Base-by-base conservation (phyloP, 805 yeast genomes). In the Saccharomycopsis selenospora region DNA sequence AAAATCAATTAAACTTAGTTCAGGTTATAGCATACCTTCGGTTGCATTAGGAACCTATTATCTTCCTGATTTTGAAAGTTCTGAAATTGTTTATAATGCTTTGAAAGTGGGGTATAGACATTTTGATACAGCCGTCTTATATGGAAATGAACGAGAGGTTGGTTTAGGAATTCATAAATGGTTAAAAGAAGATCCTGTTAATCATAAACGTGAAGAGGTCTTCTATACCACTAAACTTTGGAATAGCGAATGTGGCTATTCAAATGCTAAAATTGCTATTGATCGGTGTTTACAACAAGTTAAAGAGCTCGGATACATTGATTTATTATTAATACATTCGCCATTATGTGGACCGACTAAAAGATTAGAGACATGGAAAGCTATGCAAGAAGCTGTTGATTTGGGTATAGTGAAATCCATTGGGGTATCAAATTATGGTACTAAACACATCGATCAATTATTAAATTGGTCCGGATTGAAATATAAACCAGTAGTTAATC, bases 361-460 rank as follows among this genome's bases (percentile, higher is more conserved):
- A 57, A 70, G 91, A 59, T 56, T 81, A 40, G 86, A 72, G 36
- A 75, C 89, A 0, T 85, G 81, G 76, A 69, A 66, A 57, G 90
- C 89, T 1, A 72, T 85, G 72, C 89, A 85, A 62, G 91, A 85
- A 55, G 79, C 78, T 20, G 81, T 79, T 18, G 76, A 71, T 25
- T 67, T 66, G 4, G 83, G 87, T 7, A 61, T 68, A 42, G 77
- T 82, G 47, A 75, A 71, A 57, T 72, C 85, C 11, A 78, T 86
- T 49, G 95, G 95, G 43, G 90, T 86, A 13, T 85, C 95, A 6
- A 85, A 85, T 66, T 85, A 72, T 58, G 86, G 87, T 42, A 59
- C 63, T 13, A 65, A 63, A 3, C 87, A 80, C 59, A 61, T 85
- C 22, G 73, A 79, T 50, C 83, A 82, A 60, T 64, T 85, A 41